These are phyloP conservation scores for Stenogyne calaminthoides DNA, from an alignment of 305 asterid genomes.

Conservation along the genomic window DNA sequence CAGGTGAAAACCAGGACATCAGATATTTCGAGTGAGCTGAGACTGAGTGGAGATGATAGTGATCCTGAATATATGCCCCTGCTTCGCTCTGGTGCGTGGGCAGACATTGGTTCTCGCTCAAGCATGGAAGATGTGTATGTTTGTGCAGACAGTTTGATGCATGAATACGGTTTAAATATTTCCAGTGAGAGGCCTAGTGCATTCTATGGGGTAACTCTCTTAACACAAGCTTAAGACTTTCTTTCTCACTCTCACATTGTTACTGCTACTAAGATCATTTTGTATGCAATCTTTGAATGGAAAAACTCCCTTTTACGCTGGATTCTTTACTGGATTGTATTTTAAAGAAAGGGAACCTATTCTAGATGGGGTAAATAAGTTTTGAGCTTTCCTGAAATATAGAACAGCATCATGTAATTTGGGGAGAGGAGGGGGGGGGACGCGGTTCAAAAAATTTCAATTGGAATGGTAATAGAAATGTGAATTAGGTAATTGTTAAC, in stretches of 20 bases:
- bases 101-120: slow-evolving; percentile 82
- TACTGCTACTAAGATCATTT: background rate
- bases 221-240: background rate
- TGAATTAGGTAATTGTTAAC: too few species aligned
- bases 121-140: slow-evolving; percentile 87
- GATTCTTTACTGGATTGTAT: background rate
- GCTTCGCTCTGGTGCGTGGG: slow-evolving; percentile 93
- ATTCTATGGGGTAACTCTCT: slow-evolving; percentile 82
- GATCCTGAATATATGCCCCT: slow-evolving; percentile 51
- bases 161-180: slow-evolving; percentile 47
- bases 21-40: slow-evolving; percentile 46
- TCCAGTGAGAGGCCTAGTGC: slow-evolving; percentile 56
- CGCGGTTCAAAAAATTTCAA: too few species aligned
- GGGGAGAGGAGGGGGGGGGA: too few species aligned
- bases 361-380: too few species aligned
- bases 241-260: too few species aligned
- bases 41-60: slow-evolving; percentile 44
- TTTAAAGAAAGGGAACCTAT: too few species aligned
- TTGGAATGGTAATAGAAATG: too few species aligned
- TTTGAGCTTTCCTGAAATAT: too few species aligned
- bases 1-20: slow-evolving; percentile 59
- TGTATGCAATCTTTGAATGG: background rate
- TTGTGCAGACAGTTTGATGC: slow-evolving; percentile 70
- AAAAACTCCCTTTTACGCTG: background rate
- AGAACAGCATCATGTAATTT: too few species aligned